Base-by-base conservation (phyloP, 768 basidiomycete species). In the Suillus subaureus region DNA sequence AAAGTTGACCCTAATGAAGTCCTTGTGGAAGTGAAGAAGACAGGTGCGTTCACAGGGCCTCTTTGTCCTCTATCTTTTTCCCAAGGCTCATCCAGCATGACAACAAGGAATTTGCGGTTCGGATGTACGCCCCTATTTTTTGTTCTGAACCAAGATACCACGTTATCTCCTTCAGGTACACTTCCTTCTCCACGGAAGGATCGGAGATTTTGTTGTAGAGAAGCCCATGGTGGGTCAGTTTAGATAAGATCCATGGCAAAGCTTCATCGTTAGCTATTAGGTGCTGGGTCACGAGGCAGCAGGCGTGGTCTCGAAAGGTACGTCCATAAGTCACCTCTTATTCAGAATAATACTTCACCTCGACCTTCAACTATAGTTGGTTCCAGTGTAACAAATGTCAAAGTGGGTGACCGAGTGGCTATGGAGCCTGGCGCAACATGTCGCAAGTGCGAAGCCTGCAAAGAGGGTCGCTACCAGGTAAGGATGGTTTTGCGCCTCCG, bases 261-360 rank as follows among this genome's bases (percentile, higher is more conserved):
- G n/a, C 51, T 43, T 52, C 11, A 58, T 57, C 35, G 64, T 55
- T 54, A 56, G 33, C 8, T 15, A 26, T n/a, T 76, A 93, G 94
- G 91, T 95, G 58, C 88, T 98, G 52, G 97, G 97, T 23, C 97
- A 99, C 73, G 97, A 99, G 80, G 94, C 94, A 2, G 83, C 94
- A 33, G 96, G 94, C 13, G 78, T 94, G 57, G 78, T 97, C 60
- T 80, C 79, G 63, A 90, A 89, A 81, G 85, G 91, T 89, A 67
- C 61, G 70, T 47, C 15, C 3, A 16, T 33, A 39, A 33, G 6
- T 58, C 37, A 45, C 43, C 28, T 39, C 21, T 8, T 23, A 62
- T 35, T 31, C 16, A 28, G n/a, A 54, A 67, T 6, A 18, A 35
- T 15, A 54, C 4, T 23, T 31, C 43, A 5, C 65, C 18, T 64